These are phyloP conservation scores for Globisporangium emineosum DNA, from an alignment of 352 stramenopile genomes.

Conservation along the genomic window DNA sequence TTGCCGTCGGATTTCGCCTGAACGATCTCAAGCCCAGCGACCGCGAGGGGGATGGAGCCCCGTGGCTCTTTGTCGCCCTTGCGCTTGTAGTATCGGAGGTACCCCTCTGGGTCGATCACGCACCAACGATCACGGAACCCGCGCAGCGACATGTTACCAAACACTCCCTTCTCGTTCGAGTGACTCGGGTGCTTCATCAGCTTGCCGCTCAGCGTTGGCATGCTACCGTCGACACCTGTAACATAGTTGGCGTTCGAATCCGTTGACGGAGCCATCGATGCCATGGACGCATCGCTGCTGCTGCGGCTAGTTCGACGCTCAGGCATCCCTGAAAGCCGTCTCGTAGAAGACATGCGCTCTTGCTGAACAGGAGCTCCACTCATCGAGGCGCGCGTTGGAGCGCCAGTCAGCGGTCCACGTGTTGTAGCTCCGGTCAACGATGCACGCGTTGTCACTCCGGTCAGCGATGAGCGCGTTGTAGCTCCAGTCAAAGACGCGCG, in stretches of 20 bases:
- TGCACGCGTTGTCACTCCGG: neutral
- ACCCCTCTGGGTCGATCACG: constrained; percentile 58
- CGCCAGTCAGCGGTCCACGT: constrained; percentile 4
- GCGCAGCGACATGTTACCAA: constrained; percentile 76
- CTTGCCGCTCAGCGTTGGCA: constrained; percentile 49
- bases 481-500: too few relatives aligned
- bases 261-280: constrained; percentile 42
- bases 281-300: constrained; percentile 57
- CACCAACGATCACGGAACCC: constrained; percentile 76
- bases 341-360: constrained; percentile 9
- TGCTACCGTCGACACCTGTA: constrained; percentile 12
- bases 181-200: constrained; percentile 77
- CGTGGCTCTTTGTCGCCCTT: constrained; percentile 73
- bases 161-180: constrained; percentile 74
- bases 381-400: constrained; percentile 7
- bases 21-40: constrained; percentile 67
- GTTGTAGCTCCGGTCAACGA: constrained; percentile 6
- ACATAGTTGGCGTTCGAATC: constrained; percentile 44
- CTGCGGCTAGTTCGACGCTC: constrained; percentile 35
- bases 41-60: constrained; percentile 60
- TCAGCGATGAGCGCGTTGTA: neutral
- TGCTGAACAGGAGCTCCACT: constrained; percentile 5
- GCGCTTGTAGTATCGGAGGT: constrained; percentile 77
- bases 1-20: constrained; percentile 67
- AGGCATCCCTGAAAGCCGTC: constrained; percentile 27